Conservation (phyloP, 768 basidiomycete genomes). For the Kwoniella sp. region DNA sequence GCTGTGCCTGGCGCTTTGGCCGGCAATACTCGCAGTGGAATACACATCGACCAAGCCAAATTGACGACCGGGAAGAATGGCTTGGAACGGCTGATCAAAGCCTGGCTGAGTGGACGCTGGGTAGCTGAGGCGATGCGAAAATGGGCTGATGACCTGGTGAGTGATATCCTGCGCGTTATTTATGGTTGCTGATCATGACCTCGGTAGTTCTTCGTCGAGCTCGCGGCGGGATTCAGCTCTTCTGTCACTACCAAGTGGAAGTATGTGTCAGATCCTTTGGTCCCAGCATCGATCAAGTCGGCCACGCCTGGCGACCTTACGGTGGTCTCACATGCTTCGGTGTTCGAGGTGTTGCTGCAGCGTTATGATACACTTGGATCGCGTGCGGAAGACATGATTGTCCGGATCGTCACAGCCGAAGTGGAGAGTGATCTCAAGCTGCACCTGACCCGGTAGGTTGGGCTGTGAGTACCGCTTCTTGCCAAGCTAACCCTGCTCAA, state of each 20-base stretch:
- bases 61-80: conserved; percentile 82
- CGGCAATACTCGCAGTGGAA: conserved; percentile 56
- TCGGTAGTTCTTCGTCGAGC: conserved; percentile 82
- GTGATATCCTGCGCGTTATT: conserved; percentile 48
- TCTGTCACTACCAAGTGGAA: conserved; percentile 15
- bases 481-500: conserved; percentile 20
- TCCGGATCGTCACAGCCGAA: conserved; percentile 75
- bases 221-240: conserved; percentile 56
- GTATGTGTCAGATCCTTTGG: conserved; percentile 19
- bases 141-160: conserved; percentile 88
- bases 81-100: conserved; percentile 76
- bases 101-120: conserved; percentile 73
- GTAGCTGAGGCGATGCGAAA: conserved; percentile 63
- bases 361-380: conserved; percentile 61
- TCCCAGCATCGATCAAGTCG: conserved; percentile 13
- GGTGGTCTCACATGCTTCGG: too few relatives aligned
- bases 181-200: neutral
- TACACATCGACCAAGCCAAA: conserved; percentile 57
- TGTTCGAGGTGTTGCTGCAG: conserved; percentile 72
- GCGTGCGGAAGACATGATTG: conserved; percentile 83
- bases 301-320: neutral
- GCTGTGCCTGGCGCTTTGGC: conserved; percentile 85
- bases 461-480: too few relatives aligned
- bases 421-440: conserved; percentile 69
- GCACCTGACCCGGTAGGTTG: conserved; percentile 63